Conservation (phyloP, 176 grass and related monocot species). For the Triticum dicoccoides region DNA sequence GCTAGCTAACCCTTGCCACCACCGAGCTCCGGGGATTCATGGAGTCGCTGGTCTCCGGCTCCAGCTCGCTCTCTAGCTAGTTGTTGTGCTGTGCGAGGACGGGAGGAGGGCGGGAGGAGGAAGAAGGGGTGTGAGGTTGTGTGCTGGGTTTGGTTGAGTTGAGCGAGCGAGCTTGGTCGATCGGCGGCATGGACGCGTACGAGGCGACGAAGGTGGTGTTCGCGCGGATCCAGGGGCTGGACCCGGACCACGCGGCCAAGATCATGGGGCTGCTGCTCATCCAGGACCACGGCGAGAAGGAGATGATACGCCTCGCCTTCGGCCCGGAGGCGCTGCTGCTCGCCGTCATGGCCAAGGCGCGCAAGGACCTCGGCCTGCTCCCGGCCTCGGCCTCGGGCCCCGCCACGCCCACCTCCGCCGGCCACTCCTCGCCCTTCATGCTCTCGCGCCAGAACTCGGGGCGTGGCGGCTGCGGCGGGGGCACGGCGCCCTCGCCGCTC, state of each 20-base stretch:
- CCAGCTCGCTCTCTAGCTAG: not conserved
- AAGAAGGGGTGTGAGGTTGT: not conserved
- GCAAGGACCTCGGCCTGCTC: slow-evolving; percentile 73
- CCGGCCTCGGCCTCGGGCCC: slow-evolving; percentile 24
- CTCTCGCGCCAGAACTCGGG: slow-evolving; percentile 79
- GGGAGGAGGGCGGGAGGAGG: not conserved
- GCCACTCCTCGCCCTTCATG: slow-evolving; percentile 41
- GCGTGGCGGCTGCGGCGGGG: slow-evolving; percentile 34
- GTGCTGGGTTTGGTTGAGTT: not conserved
- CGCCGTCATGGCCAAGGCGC: slow-evolving; percentile 69
- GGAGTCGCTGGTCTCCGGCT: slow-evolving; percentile 17
- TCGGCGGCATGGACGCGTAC: slow-evolving; percentile 75
- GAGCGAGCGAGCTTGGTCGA: not conserved
- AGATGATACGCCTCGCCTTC: slow-evolving; percentile 98
- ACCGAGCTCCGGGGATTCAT: slow-evolving; percentile 18
- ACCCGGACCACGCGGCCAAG: slow-evolving; percentile 90
- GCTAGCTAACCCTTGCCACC: not conserved
- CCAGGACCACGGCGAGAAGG: slow-evolving; percentile 98
- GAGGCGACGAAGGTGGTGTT: slow-evolving; percentile 97
- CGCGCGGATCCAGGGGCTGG: slow-evolving; percentile 91
- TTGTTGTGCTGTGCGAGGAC: not conserved
- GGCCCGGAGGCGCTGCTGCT: slow-evolving; percentile 85
- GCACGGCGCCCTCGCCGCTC: slow-evolving; percentile 47
- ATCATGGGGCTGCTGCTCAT: slow-evolving; percentile 92
- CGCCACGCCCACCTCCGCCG: slow-evolving; percentile 42